These are phyloP conservation scores for Cutaneotrichosporon spelunceum DNA, from an alignment of 1,284 basidiomycete genomes.

Conservation along the genomic window DNA sequence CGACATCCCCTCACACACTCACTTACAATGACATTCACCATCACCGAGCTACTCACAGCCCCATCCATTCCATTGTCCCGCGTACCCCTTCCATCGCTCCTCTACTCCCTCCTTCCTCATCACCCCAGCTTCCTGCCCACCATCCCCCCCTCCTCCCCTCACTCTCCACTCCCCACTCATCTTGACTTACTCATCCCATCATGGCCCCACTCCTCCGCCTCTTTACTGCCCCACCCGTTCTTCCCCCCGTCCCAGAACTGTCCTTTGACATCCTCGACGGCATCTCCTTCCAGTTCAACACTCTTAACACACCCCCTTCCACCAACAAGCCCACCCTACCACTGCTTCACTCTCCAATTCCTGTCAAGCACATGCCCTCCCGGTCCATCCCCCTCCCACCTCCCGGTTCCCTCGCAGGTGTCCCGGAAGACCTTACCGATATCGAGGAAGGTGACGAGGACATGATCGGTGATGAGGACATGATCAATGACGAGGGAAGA, in stretches of 20 bases:
- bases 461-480: neutral
- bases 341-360: neutral
- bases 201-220: neutral
- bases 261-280: neutral
- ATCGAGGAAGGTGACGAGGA: neutral
- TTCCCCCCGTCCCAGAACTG: constrained; percentile 3
- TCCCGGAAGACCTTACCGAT: constrained; percentile 2
- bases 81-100: neutral
- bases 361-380: neutral
- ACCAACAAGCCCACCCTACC: neutral
- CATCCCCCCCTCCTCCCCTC: neutral
- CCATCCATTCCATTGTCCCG: neutral
- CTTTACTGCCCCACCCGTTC: neutral
- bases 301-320: neutral
- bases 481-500: neutral
- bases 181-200: neutral
- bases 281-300: neutral
- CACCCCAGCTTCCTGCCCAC: neutral
- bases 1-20: neutral
- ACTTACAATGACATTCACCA: neutral
- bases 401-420: neutral
- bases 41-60: neutral
- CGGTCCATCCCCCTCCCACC: neutral
- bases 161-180: neutral
- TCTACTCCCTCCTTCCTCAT: neutral